Percentiles rank a stretch among this genome's conserved stretches.
phyloP scores from a whole-genome alignment of 768 basidiomycete species.

The Tylopilus intermedius region DNA sequence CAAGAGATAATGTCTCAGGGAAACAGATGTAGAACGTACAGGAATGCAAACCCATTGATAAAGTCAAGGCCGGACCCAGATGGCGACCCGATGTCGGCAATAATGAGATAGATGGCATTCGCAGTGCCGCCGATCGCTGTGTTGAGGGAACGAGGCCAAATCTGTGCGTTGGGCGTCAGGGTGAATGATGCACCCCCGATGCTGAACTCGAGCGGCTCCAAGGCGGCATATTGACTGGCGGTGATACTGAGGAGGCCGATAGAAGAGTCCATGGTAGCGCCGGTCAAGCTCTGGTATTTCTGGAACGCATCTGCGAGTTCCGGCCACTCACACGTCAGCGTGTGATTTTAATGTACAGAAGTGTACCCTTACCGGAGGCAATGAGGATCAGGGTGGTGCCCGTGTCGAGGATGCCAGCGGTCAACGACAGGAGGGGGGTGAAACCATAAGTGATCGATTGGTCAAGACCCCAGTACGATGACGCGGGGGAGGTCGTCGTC shows the following conservation, averaged over 20 bases:
- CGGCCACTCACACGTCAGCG: not conserved
- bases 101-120: not conserved
- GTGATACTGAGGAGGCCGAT: too few relatives aligned
- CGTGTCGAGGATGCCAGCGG: conserved; percentile 33
- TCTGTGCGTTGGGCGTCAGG: not conserved
- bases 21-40: too few relatives aligned
- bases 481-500: conserved; percentile 23
- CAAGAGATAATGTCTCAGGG: too few relatives aligned
- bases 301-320: too few relatives aligned
- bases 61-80: not conserved
- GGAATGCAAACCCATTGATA: not conserved
- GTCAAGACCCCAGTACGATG: conserved; percentile 31
- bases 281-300: too few relatives aligned
- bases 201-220: too few relatives aligned
- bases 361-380: not conserved
- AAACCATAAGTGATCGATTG: conserved; percentile 30
- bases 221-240: too few relatives aligned
- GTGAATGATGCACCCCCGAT: too few relatives aligned
- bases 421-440: conserved; percentile 16
- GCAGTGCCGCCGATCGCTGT: not conserved
- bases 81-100: not conserved
- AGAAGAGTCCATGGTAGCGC: too few relatives aligned
- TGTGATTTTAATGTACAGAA: too few relatives aligned
- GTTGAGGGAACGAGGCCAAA: not conserved
- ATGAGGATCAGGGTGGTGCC: conserved; percentile 26